These are phyloP conservation scores for Boeremia exigua DNA, from an alignment of 2,329 filamentous ascomycete species.

Conservation along the genomic window DNA sequence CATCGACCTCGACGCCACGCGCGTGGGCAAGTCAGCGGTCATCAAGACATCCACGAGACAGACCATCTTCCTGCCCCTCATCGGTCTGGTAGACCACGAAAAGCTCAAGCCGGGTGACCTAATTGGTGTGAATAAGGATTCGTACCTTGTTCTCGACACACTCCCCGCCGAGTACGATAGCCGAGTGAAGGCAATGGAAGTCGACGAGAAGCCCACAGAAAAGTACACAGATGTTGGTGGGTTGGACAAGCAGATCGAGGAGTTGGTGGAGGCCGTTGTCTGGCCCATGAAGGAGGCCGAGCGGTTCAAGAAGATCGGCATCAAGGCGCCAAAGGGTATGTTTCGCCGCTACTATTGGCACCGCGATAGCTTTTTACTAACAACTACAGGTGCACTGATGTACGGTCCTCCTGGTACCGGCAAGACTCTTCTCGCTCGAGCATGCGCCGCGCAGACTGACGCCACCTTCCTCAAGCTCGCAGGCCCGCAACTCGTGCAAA, in stretches of 20 bases:
- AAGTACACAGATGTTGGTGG: constrained; percentile 99
- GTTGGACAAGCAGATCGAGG: constrained; percentile 98
- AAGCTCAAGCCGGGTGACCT: constrained; percentile 94
- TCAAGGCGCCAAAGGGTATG: constrained; percentile 97
- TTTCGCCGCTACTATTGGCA: not conserved
- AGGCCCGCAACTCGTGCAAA: constrained; percentile 96
- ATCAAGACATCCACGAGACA: constrained; percentile 99
- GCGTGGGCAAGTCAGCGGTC: constrained; percentile 96
- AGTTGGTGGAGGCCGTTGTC: constrained; percentile 96
- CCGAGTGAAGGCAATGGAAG: constrained; percentile 99
- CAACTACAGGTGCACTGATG: constrained; percentile 79
- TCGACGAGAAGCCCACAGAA: constrained; percentile 98
- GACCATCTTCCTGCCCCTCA: constrained; percentile 97
- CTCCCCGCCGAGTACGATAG: constrained; percentile 98
- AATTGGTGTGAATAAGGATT: constrained; percentile 99
- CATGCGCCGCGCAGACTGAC: constrained; percentile 96
- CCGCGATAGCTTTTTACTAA: constrained; percentile 9
- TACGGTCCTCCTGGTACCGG: constrained; percentile 92
- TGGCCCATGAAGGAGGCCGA: constrained; percentile 99
- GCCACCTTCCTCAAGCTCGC: constrained; percentile 98
- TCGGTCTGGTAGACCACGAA: constrained; percentile 94
- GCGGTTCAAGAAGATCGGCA: constrained; percentile 98
- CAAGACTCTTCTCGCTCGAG: constrained; percentile 90
- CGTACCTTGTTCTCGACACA: constrained; percentile 95
- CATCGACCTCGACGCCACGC: constrained; percentile 94